phyloP scores from a whole-genome alignment of 331 rosid genomes.

The Malus hybrid region DNA sequence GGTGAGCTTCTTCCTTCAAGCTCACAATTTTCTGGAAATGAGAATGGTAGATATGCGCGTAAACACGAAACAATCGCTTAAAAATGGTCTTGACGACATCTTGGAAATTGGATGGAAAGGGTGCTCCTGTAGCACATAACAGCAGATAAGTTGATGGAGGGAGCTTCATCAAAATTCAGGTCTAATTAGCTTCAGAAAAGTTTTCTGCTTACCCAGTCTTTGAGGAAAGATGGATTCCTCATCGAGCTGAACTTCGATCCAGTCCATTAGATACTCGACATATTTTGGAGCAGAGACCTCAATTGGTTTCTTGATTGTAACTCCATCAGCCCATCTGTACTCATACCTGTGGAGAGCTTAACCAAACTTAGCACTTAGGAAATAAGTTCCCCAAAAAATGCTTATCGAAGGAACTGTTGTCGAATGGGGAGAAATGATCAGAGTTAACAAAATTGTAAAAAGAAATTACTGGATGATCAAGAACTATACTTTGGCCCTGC shows the following conservation, averaged over 20 bases:
- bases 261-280: slow-evolving; percentile 81
- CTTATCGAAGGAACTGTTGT: neutral
- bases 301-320: slow-evolving; percentile 64
- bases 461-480: neutral
- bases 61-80: slow-evolving; percentile 79
- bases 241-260: slow-evolving; percentile 83
- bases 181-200: neutral
- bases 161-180: neutral
- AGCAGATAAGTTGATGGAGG: neutral
- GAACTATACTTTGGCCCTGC: slow-evolving; percentile 72
- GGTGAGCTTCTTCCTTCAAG: slow-evolving; percentile 91
- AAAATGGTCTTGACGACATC: slow-evolving; percentile 89
- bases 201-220: slow-evolving; percentile 42
- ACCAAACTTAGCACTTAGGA: slow-evolving; percentile 4
- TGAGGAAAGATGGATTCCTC: slow-evolving; percentile 84
- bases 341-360: slow-evolving; percentile 45
- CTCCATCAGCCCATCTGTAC: slow-evolving; percentile 98
- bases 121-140: slow-evolving; percentile 43
- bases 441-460: neutral
- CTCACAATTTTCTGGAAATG: slow-evolving; percentile 79
- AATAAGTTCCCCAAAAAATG: neutral
- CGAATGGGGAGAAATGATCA: neutral
- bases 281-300: slow-evolving; percentile 94
- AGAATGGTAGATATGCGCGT: slow-evolving; percentile 81
- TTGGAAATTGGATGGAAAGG: slow-evolving; percentile 68